Conservation (phyloP, 1,284 basidiomycete genomes). For the Butyriboletus appendiculatus region DNA sequence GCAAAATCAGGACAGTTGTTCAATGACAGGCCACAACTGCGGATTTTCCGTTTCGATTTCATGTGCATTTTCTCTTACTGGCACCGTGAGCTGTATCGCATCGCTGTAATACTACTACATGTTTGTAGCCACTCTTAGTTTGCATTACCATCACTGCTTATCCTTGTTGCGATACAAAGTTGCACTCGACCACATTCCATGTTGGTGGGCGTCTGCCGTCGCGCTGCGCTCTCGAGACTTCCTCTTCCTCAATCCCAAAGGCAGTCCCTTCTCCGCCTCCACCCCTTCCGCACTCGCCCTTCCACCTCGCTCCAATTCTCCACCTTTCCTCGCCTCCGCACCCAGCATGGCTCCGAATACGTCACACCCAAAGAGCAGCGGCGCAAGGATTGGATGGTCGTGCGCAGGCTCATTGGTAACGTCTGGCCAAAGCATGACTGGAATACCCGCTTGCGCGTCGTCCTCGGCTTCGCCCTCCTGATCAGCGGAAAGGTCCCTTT, state of each 20-base stretch:
- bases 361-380: constrained; percentile 52
- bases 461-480: constrained; percentile 82
- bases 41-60: constrained; percentile 13
- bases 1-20: not conserved
- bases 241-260: constrained; percentile 5
- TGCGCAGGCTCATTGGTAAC: constrained; percentile 62
- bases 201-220: constrained; percentile 23
- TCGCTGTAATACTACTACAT: constrained; percentile 25
- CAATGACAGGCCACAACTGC: not conserved
- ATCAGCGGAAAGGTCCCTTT: constrained; percentile 81
- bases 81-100: constrained; percentile 17
- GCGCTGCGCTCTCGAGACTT: constrained; percentile 7
- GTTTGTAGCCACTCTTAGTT: constrained; percentile 16
- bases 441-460: constrained; percentile 75
- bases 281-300: not conserved
- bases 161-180: not conserved
- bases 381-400: constrained; percentile 66
- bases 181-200: constrained; percentile 16
- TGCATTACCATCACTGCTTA: not conserved
- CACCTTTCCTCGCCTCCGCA: constrained; percentile 12
- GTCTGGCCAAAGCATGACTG: constrained; percentile 80
- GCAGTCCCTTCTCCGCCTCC: constrained; percentile 5
- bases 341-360: constrained; percentile 15
- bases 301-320: constrained; percentile 10
- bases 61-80: constrained; percentile 1